Evolutionary conservation across 345 rosid genomes (phyloP).

Genomic region (Gossypium australe): DNA sequence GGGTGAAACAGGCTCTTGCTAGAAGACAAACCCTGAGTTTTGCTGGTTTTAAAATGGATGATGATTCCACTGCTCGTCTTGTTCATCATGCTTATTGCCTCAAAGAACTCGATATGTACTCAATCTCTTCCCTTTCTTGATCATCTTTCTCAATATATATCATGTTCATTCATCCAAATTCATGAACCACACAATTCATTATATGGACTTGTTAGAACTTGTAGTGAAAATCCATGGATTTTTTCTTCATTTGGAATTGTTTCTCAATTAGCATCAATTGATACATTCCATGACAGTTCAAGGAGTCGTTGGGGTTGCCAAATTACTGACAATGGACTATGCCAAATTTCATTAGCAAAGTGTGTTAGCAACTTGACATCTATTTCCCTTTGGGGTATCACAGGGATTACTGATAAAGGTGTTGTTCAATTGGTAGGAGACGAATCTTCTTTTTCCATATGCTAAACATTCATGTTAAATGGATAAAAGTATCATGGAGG

Average conservation of each 20-base stretch:
- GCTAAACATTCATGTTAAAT: no score
- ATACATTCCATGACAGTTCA: constrained; percentile 33
- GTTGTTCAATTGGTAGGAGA: constrained; percentile 70
- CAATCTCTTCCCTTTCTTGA: not conserved
- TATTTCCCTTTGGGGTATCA: constrained; percentile 83
- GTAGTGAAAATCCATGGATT: not conserved
- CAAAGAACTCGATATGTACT: constrained; percentile 85
- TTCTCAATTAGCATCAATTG: not conserved
- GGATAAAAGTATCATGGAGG: no score
- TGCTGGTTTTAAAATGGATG: constrained; percentile 83
- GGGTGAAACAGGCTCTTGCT: constrained; percentile 71
- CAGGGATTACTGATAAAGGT: constrained; percentile 84
- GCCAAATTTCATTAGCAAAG: constrained; percentile 56
- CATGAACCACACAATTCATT: not conserved
- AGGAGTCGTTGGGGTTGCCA: constrained; percentile 94
- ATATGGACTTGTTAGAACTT: not conserved
- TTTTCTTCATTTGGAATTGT: not conserved
- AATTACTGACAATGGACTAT: constrained; percentile 71
- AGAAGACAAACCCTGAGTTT: constrained; percentile 64
- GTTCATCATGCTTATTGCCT: constrained; percentile 65
- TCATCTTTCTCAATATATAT: not conserved
- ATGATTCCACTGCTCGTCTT: constrained; percentile 69
- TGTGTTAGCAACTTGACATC: constrained; percentile 67
- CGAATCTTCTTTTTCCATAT: not conserved
- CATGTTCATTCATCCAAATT: not conserved